Conservation (phyloP, 2,329 filamentous ascomycete species). For the Neofusicoccum laricinum region DNA sequence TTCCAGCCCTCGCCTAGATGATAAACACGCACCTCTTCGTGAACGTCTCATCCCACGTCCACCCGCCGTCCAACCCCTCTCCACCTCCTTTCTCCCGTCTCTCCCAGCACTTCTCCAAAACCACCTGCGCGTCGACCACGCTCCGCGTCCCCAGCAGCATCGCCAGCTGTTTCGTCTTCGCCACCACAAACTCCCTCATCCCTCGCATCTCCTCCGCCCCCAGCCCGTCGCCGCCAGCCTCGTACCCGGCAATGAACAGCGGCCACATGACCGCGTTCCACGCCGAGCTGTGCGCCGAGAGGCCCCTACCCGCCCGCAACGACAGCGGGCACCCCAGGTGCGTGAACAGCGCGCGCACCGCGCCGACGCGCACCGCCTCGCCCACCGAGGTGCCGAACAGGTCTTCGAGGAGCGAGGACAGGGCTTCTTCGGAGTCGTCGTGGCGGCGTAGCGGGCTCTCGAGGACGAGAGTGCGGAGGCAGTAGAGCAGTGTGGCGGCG, state of each 20-base stretch:
- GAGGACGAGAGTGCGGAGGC: background rate
- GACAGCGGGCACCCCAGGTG: background rate
- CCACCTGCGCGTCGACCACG: background rate
- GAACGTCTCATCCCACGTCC: background rate
- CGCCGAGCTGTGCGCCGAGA: background rate
- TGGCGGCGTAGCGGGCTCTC: background rate
- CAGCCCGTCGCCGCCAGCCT: background rate
- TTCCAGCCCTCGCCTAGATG: no score
- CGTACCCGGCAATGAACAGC: background rate
- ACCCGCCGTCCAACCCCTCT: background rate
- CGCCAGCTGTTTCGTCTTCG: background rate
- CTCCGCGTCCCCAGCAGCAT: background rate
- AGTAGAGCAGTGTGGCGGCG: background rate
- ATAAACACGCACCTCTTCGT: background rate
- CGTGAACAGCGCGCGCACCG: background rate
- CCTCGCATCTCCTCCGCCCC: background rate
- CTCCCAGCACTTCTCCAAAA: background rate
- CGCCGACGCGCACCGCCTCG: background rate
- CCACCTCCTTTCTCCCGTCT: background rate
- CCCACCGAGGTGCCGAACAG: background rate
- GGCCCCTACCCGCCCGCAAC: background rate
- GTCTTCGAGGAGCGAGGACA: background rate
- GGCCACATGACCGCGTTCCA: background rate
- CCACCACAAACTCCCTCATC: background rate
- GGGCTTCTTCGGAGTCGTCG: background rate